Evolutionary conservation across 495 filamentous ascomycete genomes (phyloP), one percentile per base, ranked within the genome.

Genomic region (Clohesyomyces aquaticus): DNA sequence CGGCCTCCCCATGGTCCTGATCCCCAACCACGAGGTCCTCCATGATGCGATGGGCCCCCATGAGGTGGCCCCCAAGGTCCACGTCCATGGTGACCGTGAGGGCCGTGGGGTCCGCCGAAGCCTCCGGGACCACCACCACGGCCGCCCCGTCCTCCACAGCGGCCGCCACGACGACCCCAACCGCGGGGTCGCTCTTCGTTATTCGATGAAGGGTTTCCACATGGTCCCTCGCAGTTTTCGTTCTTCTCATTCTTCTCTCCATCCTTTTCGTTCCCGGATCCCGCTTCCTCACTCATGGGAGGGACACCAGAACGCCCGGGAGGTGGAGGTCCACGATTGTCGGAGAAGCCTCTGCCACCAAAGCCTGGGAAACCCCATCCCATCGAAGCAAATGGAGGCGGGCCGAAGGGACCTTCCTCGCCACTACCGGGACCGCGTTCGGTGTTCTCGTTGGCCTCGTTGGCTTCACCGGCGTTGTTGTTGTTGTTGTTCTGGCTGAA

Each of bases 1-100:
- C 67, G 65, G 76, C 78, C 29, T 69, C 77, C 21, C 77, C 81
- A 59, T 78, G 79, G 6, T 77, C 71, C 22, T 68, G n/a, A n/a
- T n/a, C 69, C 19, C 53, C 52, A 46, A 77, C 81, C 59, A 29
- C 45, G 26, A 45, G 41, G 56, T 35, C 23, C 32, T 25, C 64
- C 66, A 21, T 62, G 61, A n/a, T 50, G 70, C 25, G 27, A 11
- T 38, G 41, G 56, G 29, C 23, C 32, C 26, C 64, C 66, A 21
- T 62, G 61, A n/a, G 42, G 59, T 45, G 61, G 45, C 8, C 54
- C 54, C 14, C 27, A 47, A 22, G 22, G 22, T 25, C 43, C 28
- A 27, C 55, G 68, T 21, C 49, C 29, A 45, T 59, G 62, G 53
- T 54, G 63, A 6, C 43, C 61, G 38, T 28, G 21, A 50, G 42